Evolutionary conservation across 2,329 filamentous ascomycete genomes (phyloP), one percentile per base, ranked within the genome.

Genomic region (Trematosphaeria pertusa): DNA sequence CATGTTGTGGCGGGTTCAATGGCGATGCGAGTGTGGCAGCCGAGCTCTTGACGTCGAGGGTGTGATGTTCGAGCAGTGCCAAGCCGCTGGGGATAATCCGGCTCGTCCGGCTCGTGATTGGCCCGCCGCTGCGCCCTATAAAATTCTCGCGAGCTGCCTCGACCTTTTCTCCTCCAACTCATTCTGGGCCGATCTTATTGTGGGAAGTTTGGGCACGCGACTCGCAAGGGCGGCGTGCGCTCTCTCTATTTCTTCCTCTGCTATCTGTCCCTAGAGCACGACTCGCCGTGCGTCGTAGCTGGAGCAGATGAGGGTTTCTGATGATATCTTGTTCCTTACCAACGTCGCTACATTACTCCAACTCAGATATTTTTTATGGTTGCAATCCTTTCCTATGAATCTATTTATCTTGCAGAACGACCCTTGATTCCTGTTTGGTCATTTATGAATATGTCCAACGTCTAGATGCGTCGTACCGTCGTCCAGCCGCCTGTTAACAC

Each of bases 271-370:
- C 81, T 67, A 86, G 81, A 86, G 69, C 73, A 81, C 74, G 72
- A 71, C 69, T 70, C 60, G 59, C 71, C 68, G 69, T 69, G 81
- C 81, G 73, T 78, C 81, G 81, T 81, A 86, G 82, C 82, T 87
- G 83, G 83, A 86, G 81, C 81, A 74, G 73, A 78, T 74, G 78
- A 85, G 77, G 79, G 73, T 56, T 70, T 63, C 76, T 76, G 59
- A 82, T 84, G 79, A 85, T 76, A 76, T 75, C 73, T 72, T 71
- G 81, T 83, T 85, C 83, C 82, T 86, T 86, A 85, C 82, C 81
- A 77, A 85, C 81, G 82, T 73, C 72, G 81, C 82, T 75, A 85
- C 82, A 85, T 77, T 40, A 47, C 37, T 41, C 43, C 33, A 18
- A 18, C 8, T 17, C 8, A 17, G 6, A 22, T 8, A 37, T 9